Evolutionary conservation across 495 filamentous ascomycete species (phyloP), one percentile per base, ranked within the genome.

Genomic region (Baudoinia panamericana): DNA sequence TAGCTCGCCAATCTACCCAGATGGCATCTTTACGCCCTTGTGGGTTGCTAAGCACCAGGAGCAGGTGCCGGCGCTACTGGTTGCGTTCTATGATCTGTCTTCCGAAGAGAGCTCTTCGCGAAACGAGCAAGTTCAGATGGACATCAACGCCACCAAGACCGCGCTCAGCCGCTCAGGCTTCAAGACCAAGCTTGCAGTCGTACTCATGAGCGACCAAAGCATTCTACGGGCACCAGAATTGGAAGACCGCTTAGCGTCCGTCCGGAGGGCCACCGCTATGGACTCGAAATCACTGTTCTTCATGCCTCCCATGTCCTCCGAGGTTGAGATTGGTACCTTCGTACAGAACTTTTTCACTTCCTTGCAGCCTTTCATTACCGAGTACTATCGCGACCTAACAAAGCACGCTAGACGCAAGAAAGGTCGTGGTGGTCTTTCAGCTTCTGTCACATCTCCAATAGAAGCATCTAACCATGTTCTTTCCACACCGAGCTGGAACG

Each of bases 311-410:
- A 64, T 77, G 60, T 52, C 71, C 51, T 71, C 82, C 45, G 46
- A 69, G 55, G 63, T 67, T 60, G 65, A 78, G 60, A 37, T 80
- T 52, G 39, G 65, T 59, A 67, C 70, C 5, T 93, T 92, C 48
- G 73, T 71, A 5, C 66, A 68, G 18, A 73, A 72, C 3, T 54
- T 82, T 2, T 60, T 79, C 19, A 64, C 72, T 19, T 59, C 75
- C 0, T 46, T 83, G 15, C 71, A 78, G 42, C 73, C 80, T 1
- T 52, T 67, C 1, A 64, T 72, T 20, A 62, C 84, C 15, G 87
- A 95, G 50, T 88, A 93, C 57, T 95, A 94, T 57, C 68, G 86
- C 8, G 87, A 95, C 52, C 63, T 95, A 9, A 84, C 83, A 11
- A 90, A 92, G 39, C 87, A 93, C 62, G 64, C 78, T 2, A 70